Base-by-base conservation (phyloP, 164 flowering plant species). In the Platanus orientalis region DNA sequence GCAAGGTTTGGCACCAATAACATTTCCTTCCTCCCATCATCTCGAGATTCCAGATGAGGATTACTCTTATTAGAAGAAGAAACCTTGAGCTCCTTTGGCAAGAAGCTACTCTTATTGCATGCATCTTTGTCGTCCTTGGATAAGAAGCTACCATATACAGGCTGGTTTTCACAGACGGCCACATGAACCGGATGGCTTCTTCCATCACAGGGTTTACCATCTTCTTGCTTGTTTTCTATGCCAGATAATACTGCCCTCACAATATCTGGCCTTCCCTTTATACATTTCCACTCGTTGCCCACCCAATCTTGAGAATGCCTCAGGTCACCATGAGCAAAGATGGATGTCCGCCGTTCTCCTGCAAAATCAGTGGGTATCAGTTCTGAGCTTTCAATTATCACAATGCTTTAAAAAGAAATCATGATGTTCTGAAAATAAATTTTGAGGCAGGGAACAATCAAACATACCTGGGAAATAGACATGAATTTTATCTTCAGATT, bases 301-400 rank as follows among this genome's bases (percentile, higher is more conserved):
- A 81, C 26, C 96, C 96, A 89, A 54, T 89, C 98, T 66, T 77
- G 87, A 32, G 96, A 89, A 64, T 47, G 75, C 60, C 98, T 80
- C 67, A 92, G 57, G 53, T 83, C 81, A 28, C 28, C 59, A 14
- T 26, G 48, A 28, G 51, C 36, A 55, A 86, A 78, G 16, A 67
- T 58, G 6, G 68, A 64, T 30, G 71, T 68, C 52, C 44, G 74
- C 36, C 77, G 80, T 68, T 89, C 96, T 23, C 90, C 96, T 89
- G 84, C 68, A 81, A 47, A 2, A 16, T 11, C 24, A 4, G 2
- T 16, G 28, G n/a, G 28, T 62, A 24, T 6, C n/a, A n/a, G 23
- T 54, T 63, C 28, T 7, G 14, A 42, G 20, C 23, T 7, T 28
- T 1, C n/a, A 12, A 19, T 36, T 54, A 24, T 12, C 10, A n/a